Percentiles rank a stretch among this genome's conserved stretches.
phyloP scores from a whole-genome alignment of 441 rosid species.

The Pelargonium fulgidum region DNA sequence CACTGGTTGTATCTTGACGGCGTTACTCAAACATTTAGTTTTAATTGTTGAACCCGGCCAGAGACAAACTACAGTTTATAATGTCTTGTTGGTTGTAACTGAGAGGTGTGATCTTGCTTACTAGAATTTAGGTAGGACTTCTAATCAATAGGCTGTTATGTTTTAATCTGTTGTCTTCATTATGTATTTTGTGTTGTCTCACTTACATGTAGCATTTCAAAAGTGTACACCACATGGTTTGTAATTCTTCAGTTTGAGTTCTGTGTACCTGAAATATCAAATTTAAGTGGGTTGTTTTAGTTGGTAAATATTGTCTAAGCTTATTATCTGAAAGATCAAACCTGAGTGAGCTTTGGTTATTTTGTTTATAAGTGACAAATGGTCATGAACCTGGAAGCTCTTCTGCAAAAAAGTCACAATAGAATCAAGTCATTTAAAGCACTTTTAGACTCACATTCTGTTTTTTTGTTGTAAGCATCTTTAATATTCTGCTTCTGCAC shows the following conservation, averaged over 20 bases:
- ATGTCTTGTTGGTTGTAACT: conserved; percentile 25
- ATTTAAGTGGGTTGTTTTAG: conserved; percentile 7
- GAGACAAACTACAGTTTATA: conserved; percentile 24
- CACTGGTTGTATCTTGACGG: conserved; percentile 15
- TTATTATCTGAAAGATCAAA: no score
- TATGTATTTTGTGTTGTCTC: conserved; percentile 23
- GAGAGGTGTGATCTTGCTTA: conserved; percentile 17
- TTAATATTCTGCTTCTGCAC: no score
- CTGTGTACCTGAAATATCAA: conserved; percentile 18
- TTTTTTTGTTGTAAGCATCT: no score
- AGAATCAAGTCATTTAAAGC: no score
- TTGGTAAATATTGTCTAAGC: no score
- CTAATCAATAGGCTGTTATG: conserved; percentile 21
- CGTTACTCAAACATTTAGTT: conserved; percentile 22
- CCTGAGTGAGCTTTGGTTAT: no score
- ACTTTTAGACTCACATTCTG: no score
- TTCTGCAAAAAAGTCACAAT: no score
- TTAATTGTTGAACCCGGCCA: conserved; percentile 14
- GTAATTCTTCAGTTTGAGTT: conserved; percentile 23
- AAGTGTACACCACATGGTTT: conserved; percentile 22
- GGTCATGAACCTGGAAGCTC: no score
- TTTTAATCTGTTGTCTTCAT: conserved; percentile 16
- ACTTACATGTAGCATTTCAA: conserved; percentile 17
- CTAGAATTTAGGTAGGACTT: conserved; percentile 34
- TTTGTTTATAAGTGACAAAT: no score